Base-by-base conservation (phyloP, 768 basidiomycete genomes). In the Trametes elegans region DNA sequence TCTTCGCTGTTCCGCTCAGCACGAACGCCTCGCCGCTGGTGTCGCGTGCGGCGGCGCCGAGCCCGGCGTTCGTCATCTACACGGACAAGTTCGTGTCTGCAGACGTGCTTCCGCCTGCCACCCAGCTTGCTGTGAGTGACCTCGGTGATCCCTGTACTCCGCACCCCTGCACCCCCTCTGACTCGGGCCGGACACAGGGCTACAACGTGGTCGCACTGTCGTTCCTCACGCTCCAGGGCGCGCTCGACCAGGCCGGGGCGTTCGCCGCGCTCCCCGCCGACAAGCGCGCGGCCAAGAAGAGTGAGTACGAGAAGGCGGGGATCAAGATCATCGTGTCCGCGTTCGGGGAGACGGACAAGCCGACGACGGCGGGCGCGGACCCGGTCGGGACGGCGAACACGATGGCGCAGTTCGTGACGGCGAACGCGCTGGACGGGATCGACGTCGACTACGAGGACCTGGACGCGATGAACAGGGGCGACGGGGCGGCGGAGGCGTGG, bases 331-430 rank as follows among this genome's bases (percentile, higher is more conserved):
- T 65, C 39, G 61, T 63, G 40, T 57, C 53, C 38, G 64, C 62
- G 24, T 65, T 65, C 49, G 64, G 61, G 24, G 49, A 49, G 39
- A 58, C 64, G 3, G 73, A 73, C 14, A 70, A 70, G 32, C 62
- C 69, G 19, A 59, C 56, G 26, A 70, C 69, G 14, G 55, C 55
- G n/a, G 56, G 56, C 8, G 56, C 56, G 35, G 73, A 75, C 58
- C 68, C 73, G 3, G 63, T 62, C 14, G 45, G 41, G 19, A 65
- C 64, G 7, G 74, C 74, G 7, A 60, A 65, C 42, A 62, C 64
- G n/a, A 63, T 74, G 35, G 73, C 73, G 7, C 53, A 57, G 32
- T 74, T 63, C 61, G 73, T 74, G 31, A 64, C 65, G 43, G 29
- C 35, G 29, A 54, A 73, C 55, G 60, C 61, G 27, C 52, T 65